phyloP scores from a whole-genome alignment of 2,329 filamentous ascomycete genomes.

The Fusarium sp. region DNA sequence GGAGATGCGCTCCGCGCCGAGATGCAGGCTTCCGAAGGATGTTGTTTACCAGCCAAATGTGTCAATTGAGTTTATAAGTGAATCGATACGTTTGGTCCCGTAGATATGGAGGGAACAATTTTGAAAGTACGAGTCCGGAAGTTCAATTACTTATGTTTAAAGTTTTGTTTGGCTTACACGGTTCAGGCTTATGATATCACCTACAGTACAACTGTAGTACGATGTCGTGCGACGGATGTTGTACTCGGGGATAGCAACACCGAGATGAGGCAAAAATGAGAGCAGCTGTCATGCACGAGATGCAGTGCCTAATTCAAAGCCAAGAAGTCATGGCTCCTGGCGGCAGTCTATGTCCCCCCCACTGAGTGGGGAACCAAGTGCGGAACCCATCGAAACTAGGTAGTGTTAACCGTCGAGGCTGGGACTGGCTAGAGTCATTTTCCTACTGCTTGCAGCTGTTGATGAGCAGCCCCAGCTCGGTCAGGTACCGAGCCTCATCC shows the following conservation, averaged over 20 bases:
- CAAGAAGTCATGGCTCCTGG: conserved; percentile 25
- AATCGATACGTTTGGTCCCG: neutral
- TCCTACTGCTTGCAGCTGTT: conserved; percentile 41
- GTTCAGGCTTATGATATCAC: conserved; percentile 1
- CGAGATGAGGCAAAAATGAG: conserved; percentile 39
- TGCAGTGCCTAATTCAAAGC: conserved; percentile 24
- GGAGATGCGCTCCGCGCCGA: conserved; percentile 48
- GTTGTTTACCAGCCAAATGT: conserved; percentile 24
- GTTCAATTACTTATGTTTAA: conserved; percentile 4
- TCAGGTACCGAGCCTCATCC: conserved; percentile 45
- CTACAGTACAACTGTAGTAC: neutral
- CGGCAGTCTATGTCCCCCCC: conserved; percentile 22
- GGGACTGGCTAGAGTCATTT: conserved; percentile 38
- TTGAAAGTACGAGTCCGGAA: neutral
- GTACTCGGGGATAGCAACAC: conserved; percentile 37
- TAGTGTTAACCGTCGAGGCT: conserved; percentile 39
- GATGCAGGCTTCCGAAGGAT: conserved; percentile 33
- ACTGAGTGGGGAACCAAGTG: conserved; percentile 32
- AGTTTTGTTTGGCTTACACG: neutral
- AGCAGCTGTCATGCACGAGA: conserved; percentile 31
- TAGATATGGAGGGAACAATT: neutral
- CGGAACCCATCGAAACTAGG: conserved; percentile 40
- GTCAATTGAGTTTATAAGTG: conserved; percentile 22
- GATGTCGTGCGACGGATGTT: conserved; percentile 9
- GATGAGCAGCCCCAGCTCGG: conserved; percentile 44